A percentile compares a stretch with the other conserved stretches of the same genome.
phyloP scores from a whole-genome alignment of 306 rosid species.

The Castanospermum australe region DNA sequence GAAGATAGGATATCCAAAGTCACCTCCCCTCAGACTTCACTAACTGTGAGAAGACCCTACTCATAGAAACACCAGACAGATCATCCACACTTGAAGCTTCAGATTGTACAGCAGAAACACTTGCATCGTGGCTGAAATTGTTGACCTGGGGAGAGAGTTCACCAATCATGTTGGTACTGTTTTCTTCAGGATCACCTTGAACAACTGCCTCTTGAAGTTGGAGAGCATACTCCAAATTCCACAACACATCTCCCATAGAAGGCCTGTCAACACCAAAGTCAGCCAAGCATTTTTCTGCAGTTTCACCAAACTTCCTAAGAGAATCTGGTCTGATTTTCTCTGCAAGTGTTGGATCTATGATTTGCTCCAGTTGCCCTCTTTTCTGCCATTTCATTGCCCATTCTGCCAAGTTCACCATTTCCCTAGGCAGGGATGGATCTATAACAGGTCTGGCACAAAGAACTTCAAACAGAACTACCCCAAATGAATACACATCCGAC shows the following conservation, averaged over 20 bases:
- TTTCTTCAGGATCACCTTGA: slow-evolving; percentile 75
- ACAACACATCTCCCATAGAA: slow-evolving; percentile 89
- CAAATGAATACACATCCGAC: slow-evolving; percentile 87
- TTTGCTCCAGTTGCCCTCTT: slow-evolving; percentile 76
- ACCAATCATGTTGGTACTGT: slow-evolving; percentile 82
- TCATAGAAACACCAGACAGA: slow-evolving; percentile 90
- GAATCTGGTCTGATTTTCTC: slow-evolving; percentile 78
- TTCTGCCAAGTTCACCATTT: slow-evolving; percentile 88
- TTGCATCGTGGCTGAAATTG: slow-evolving; percentile 47
- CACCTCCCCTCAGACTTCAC: slow-evolving; percentile 86
- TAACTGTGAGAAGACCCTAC: slow-evolving; percentile 85
- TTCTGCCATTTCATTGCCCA: slow-evolving; percentile 95
- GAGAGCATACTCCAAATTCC: slow-evolving; percentile 86
- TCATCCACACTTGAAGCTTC: slow-evolving; percentile 56
- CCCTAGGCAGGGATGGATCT: slow-evolving; percentile 84
- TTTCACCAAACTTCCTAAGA: slow-evolving; percentile 83
- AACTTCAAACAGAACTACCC: slow-evolving; percentile 85
- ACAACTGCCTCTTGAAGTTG: slow-evolving; percentile 78
- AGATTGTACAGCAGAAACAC: slow-evolving; percentile 42
- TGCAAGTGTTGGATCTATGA: slow-evolving; percentile 61
- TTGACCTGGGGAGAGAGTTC: slow-evolving; percentile 81
- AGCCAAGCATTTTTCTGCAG: slow-evolving; percentile 88
- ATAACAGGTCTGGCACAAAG: slow-evolving; percentile 88
- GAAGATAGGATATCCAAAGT: slow-evolving; percentile 7
- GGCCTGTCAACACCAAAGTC: slow-evolving; percentile 84